These are phyloP conservation scores for Albugo laibachii DNA, from an alignment of 352 stramenopile species.

Conservation along the genomic window DNA sequence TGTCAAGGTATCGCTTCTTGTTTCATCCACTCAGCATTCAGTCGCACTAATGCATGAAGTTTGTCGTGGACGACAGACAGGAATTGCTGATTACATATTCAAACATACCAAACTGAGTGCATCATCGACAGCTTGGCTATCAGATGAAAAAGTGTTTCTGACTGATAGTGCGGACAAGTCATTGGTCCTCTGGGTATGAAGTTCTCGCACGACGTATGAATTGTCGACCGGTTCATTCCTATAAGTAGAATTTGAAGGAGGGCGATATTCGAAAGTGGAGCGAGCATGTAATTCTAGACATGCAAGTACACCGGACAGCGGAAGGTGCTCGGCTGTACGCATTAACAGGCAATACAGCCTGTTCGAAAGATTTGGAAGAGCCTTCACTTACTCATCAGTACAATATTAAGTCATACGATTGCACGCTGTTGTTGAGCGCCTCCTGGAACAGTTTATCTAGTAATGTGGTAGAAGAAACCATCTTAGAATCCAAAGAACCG, in stretches of 20 bases:
- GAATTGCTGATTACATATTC: conserved; percentile 21
- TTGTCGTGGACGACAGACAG: conserved; percentile 14
- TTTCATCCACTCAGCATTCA: background rate
- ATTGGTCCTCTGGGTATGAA: conserved; percentile 48
- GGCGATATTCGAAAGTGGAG: conserved; percentile 34
- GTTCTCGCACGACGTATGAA: background rate
- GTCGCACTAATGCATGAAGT: background rate
- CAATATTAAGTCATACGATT: no score
- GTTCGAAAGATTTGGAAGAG: no score
- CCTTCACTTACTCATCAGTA: no score
- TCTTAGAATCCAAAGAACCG: conserved; percentile 28
- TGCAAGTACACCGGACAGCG: conserved; percentile 28
- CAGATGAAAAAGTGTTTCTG: conserved; percentile 34
- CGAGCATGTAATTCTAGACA: conserved; percentile 32
- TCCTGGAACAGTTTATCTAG: no score
- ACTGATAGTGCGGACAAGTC: conserved; percentile 54
- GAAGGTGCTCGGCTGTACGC: conserved; percentile 44
- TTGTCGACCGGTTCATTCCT: background rate
- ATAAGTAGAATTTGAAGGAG: conserved; percentile 17
- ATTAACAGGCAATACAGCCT: conserved; percentile 14
- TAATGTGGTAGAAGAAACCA: conserved; percentile 12
- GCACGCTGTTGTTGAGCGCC: no score
- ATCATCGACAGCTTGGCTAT: conserved; percentile 28
- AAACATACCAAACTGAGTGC: conserved; percentile 34
- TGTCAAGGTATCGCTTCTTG: conserved; percentile 13